phyloP scores from a whole-genome alignment of 495 filamentous ascomycete species.

The Pseudomonodictys pantanalensis region DNA sequence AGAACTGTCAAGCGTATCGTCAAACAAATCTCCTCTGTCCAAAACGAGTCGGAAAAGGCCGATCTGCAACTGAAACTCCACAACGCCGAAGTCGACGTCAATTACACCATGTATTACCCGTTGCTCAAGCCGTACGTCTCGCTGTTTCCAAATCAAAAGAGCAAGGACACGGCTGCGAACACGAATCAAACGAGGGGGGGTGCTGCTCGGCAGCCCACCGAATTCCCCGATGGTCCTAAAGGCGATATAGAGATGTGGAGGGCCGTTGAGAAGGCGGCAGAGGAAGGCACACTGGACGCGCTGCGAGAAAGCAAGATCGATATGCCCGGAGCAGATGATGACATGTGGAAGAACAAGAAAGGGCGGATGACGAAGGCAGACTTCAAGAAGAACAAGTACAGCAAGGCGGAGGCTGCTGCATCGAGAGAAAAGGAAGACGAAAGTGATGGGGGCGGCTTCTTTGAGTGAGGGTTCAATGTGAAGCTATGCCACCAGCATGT shows the following conservation, averaged over 20 bases:
- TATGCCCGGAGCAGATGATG: neutral
- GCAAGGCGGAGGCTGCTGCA: constrained; percentile 8
- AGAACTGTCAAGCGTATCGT: constrained; percentile 64
- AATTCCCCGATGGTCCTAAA: constrained; percentile 13
- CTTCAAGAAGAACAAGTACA: constrained; percentile 7
- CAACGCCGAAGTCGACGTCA: constrained; percentile 68
- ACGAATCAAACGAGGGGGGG: constrained; percentile 23
- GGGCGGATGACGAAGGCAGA: constrained; percentile 7
- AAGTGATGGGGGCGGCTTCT: constrained; percentile 61
- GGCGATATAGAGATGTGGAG: constrained; percentile 64
- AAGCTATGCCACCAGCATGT: too few species aligned
- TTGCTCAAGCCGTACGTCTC: constrained; percentile 75
- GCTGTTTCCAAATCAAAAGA: constrained; percentile 56
- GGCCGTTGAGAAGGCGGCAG: constrained; percentile 64
- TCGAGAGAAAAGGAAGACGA: constrained; percentile 44
- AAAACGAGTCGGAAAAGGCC: constrained; percentile 50
- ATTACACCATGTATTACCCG: constrained; percentile 83
- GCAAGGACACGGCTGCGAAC: constrained; percentile 13
- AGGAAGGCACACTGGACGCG: constrained; percentile 56
- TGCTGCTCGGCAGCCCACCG: neutral
- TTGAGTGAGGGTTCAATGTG: too few species aligned
- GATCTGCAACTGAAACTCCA: constrained; percentile 50
- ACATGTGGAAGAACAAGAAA: neutral
- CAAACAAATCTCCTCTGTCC: constrained; percentile 51
- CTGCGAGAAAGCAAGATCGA: constrained; percentile 49